These are phyloP conservation scores for Friedmanniomyces simplex DNA, from an alignment of 495 filamentous ascomycete species.

Conservation along the genomic window DNA sequence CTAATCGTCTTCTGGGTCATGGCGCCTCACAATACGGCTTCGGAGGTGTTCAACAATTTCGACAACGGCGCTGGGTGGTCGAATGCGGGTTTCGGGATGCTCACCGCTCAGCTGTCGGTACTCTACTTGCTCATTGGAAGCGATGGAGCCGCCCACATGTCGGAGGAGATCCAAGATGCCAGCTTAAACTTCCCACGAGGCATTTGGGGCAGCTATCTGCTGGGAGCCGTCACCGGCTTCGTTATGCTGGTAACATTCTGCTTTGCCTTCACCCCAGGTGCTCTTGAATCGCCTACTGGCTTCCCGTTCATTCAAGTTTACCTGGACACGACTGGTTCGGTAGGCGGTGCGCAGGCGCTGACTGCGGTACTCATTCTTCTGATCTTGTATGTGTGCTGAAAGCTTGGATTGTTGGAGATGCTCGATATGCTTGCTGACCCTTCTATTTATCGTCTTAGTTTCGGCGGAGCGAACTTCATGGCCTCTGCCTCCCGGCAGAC, in stretches of 20 bases:
- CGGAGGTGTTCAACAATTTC: constrained; percentile 8
- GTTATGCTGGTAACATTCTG: background rate
- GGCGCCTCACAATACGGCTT: background rate
- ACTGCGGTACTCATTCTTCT: constrained; percentile 11
- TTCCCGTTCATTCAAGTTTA: constrained; percentile 8
- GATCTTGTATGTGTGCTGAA: no score
- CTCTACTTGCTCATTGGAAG: background rate
- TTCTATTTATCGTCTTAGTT: no score
- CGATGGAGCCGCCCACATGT: constrained; percentile 3
- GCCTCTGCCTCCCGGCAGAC: constrained; percentile 4
- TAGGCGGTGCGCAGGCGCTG: background rate
- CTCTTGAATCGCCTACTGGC: background rate
- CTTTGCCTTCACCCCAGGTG: background rate
- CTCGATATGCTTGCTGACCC: no score
- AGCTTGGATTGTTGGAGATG: no score
- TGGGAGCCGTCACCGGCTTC: background rate
- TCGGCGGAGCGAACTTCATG: background rate
- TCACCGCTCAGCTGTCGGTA: background rate
- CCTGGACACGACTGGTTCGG: constrained; percentile 6
- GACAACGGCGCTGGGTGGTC: background rate
- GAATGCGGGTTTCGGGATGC: background rate
- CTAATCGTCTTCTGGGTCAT: constrained; percentile 1
- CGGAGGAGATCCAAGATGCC: constrained; percentile 9
- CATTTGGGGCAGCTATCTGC: constrained; percentile 2
- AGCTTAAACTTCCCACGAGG: constrained; percentile 1